These are phyloP conservation scores for Artemisia annua DNA, from an alignment of 129 eudicot genomes.

Conservation along the genomic window DNA sequence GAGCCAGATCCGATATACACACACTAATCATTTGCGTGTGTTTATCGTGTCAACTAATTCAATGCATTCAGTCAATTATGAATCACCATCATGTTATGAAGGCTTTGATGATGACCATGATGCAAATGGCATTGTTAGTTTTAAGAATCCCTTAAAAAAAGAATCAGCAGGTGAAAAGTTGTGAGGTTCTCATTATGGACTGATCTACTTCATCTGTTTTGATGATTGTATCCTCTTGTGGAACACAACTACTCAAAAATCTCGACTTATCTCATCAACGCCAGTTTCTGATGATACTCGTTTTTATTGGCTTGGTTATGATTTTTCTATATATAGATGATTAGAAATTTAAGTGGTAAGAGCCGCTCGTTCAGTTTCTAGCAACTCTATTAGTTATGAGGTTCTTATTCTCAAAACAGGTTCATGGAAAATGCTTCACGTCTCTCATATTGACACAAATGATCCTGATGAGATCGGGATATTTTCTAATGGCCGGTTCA, in stretches of 20 bases:
- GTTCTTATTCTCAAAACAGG: conserved; percentile 23
- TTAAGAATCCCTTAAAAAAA: conserved; percentile 8
- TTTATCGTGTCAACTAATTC: conserved; percentile 23
- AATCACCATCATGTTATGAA: conserved; percentile 29
- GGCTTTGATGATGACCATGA: not conserved
- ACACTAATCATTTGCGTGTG: conserved; percentile 23
- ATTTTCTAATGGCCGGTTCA: conserved; percentile 24
- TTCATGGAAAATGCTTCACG: conserved; percentile 14
- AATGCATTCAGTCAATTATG: conserved; percentile 10
- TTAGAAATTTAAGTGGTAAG: conserved; percentile 22
- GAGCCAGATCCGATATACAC: conserved; percentile 6
- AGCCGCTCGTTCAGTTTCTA: not conserved
- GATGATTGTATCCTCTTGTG: conserved; percentile 20
- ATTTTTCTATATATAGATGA: not conserved
- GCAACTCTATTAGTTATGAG: conserved; percentile 6
- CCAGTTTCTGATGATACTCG: not conserved
- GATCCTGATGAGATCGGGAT: conserved; percentile 15
- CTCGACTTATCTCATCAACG: not conserved
- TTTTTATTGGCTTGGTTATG: conserved; percentile 25
- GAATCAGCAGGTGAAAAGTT: conserved; percentile 15
- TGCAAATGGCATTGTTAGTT: conserved; percentile 13
- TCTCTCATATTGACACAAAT: not conserved
- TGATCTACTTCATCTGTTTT: conserved; percentile 20
- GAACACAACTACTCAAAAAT: conserved; percentile 29
- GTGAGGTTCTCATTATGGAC: conserved; percentile 21